These are phyloP conservation scores for Coniochaeta sp. DNA, from an alignment of 2,329 filamentous ascomycete genomes.

Conservation along the genomic window DNA sequence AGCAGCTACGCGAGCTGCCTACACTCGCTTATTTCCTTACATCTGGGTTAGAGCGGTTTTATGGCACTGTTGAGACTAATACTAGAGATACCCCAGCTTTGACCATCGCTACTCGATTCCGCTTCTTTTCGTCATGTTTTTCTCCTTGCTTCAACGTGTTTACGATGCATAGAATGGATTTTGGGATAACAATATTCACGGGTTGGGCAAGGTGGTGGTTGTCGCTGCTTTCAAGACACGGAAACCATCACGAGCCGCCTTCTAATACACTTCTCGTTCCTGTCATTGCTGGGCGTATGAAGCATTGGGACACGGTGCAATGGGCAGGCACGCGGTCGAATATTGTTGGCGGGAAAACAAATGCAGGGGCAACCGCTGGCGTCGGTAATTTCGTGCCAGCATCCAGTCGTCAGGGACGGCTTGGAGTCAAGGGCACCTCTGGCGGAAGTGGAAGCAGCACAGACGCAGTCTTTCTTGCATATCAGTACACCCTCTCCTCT, in stretches of 20 bases:
- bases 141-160: not conserved
- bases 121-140: not conserved
- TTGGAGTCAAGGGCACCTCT: not conserved
- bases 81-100: conserved; percentile 13
- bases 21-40: not conserved
- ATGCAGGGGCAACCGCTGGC: not conserved
- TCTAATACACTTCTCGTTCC: not conserved
- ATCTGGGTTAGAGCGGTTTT: not conserved
- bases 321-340: not conserved
- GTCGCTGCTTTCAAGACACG: not conserved
- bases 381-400: not conserved
- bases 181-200: not conserved
- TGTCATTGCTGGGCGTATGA: not conserved
- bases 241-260: not conserved
- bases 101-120: conserved; percentile 5
- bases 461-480: not conserved
- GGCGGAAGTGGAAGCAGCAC: not conserved
- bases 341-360: not conserved
- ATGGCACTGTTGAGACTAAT: conserved; percentile 6
- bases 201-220: not conserved
- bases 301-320: not conserved
- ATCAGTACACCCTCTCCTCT: not conserved
- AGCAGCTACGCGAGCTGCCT: not conserved
- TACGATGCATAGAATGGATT: not conserved
- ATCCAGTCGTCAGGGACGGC: not conserved